Base-by-base conservation (phyloP, 768 basidiomycete species). In the Boletus sp. region DNA sequence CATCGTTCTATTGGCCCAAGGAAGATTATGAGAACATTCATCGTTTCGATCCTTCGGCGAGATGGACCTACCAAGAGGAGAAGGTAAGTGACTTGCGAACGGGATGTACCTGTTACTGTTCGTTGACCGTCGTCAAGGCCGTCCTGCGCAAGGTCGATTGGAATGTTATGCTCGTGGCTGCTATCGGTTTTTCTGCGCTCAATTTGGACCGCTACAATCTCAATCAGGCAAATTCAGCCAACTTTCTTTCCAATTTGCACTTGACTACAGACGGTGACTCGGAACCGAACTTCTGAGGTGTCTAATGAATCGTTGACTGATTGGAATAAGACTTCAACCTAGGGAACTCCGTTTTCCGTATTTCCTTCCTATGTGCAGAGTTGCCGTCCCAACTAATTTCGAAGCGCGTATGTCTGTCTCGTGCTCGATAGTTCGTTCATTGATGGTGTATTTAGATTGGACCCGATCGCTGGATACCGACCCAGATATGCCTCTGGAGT, bases 361-460 rank as follows among this genome's bases (percentile, higher is more conserved):
- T 84, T 2, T 56, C 80, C 9, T 85, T 84, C 65, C 65, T 84
- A 20, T 73, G 67, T 37, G 83, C 84, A 0, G 85, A 86, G 61
- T 67, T 87, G 17, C 85, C 86, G 8, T 85, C 84, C 11, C 84
- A 86, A 55, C 70, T 86, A 14, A 69, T 86, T 41, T 84, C 83
- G 1, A 87, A 87, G 67, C 75, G 79, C 12, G 78, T 85, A 42
- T 45, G 76, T 65, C 2, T 12, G 14, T 40, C 11, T 14, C 18
- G 24, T 51, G 3, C 7, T 6, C 15, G n/a, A 11, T 47, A 18
- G 33, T 35, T 36, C 41, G 2, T 37, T 14, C 24, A 24, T 24
- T 24, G 24, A 24, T 24, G 24, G 24, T 24, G 24, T 24, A 24
- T 24, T 24, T 24, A 24, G 24, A 24, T 24, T 24, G 24, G 24